A percentile compares a stretch with the other conserved stretches of the same genome.
Evolutionary conservation across 331 rosid genomes (phyloP).

Genomic region (Arachis monticola): DNA sequence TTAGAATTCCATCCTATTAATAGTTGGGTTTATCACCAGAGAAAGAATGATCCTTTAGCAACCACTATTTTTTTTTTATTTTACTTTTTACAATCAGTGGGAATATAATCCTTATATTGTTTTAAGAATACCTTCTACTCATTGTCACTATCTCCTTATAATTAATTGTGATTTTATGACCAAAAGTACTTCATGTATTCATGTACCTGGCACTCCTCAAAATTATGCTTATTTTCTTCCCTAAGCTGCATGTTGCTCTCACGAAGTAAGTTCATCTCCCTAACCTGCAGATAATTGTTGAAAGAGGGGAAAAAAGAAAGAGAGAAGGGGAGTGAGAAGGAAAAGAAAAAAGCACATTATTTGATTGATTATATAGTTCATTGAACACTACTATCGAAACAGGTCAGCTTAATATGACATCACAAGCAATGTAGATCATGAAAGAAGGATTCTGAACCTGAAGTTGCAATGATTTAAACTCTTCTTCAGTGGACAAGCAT

Average conservation of each 20-base stretch:
- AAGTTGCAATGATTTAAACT: conserved; percentile 85
- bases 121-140: no score
- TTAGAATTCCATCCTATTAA: no score
- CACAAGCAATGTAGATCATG: conserved; percentile 6
- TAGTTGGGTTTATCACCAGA: no score
- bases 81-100: no score
- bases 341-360: neutral
- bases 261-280: conserved; percentile 93
- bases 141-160: no score
- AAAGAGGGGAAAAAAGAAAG: neutral
- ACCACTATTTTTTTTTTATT: no score
- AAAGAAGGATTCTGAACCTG: conserved; percentile 62
- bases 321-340: neutral
- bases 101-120: no score
- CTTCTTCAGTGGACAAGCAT: conserved; percentile 79
- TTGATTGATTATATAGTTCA: neutral
- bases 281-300: conserved; percentile 59
- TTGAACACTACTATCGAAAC: neutral
- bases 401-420: neutral
- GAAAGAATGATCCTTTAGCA: no score
- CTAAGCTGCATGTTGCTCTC: conserved; percentile 96
- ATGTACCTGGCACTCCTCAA: conserved; percentile 94
- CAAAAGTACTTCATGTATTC: neutral
- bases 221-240: conserved; percentile 98
- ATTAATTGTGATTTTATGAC: no score